A percentile compares a stretch with the other conserved stretches of the same genome.
Conservation (phyloP, 2,329 filamentous ascomycete species). For the Colletotrichum incanum region DNA sequence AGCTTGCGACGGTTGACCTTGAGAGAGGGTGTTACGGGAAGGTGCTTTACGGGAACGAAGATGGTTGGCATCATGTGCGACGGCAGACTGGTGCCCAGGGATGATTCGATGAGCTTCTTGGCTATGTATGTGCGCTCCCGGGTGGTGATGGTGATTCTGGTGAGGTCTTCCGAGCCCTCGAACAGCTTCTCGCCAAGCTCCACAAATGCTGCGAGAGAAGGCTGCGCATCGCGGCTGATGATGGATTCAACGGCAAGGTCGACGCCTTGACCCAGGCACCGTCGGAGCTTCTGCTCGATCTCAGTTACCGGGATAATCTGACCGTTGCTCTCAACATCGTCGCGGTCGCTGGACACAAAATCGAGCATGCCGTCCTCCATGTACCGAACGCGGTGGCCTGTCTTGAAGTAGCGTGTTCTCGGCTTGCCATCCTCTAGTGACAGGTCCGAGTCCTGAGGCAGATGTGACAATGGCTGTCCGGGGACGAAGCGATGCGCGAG, state of each 20-base stretch:
- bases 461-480: slow-evolving; percentile 49
- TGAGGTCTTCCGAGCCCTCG: slow-evolving; percentile 56
- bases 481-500: slow-evolving; percentile 57
- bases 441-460: slow-evolving; percentile 44
- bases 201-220: slow-evolving; percentile 64
- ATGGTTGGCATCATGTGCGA: slow-evolving; percentile 62
- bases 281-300: slow-evolving; percentile 64
- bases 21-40: slow-evolving; percentile 66
- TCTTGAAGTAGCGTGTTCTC: slow-evolving; percentile 62
- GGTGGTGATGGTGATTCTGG: slow-evolving; percentile 56
- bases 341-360: slow-evolving; percentile 61
- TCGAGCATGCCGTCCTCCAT: slow-evolving; percentile 64
- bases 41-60: slow-evolving; percentile 63
- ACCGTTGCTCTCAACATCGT: slow-evolving; percentile 59
- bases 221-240: slow-evolving; percentile 59
- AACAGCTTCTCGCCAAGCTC: slow-evolving; percentile 61
- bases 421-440: slow-evolving; percentile 47
- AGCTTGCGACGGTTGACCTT: slow-evolving; percentile 67
- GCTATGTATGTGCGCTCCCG: slow-evolving; percentile 61
- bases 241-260: slow-evolving; percentile 67
- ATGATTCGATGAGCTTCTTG: slow-evolving; percentile 61
- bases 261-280: slow-evolving; percentile 61
- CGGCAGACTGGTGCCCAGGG: slow-evolving; percentile 57
- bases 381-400: slow-evolving; percentile 66
- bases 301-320: slow-evolving; percentile 59